These are phyloP conservation scores for Gymnopilus dilepis DNA, from an alignment of 768 basidiomycete species.

Conservation along the genomic window DNA sequence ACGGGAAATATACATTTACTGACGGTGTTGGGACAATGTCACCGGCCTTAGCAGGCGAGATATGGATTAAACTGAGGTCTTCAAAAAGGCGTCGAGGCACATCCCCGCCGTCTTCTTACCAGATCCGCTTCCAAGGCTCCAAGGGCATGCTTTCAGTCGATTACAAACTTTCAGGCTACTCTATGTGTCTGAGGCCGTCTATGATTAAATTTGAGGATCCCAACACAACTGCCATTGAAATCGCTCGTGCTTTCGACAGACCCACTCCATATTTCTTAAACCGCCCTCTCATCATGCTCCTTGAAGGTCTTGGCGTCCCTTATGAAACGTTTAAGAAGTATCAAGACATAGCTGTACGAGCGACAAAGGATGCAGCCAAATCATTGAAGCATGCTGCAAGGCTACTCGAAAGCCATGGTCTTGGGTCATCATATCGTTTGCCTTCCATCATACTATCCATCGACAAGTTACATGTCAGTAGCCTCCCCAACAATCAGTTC, in stretches of 20 bases:
- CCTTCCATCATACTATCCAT: constrained; percentile 56
- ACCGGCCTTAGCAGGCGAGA: constrained; percentile 52
- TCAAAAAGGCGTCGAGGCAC: constrained; percentile 39
- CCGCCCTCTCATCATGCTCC: constrained; percentile 70
- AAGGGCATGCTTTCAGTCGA: constrained; percentile 72
- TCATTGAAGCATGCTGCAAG: constrained; percentile 51
- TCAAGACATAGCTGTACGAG: constrained; percentile 56
- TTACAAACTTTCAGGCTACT: constrained; percentile 51
- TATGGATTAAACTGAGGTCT: constrained; percentile 47
- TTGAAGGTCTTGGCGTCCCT: constrained; percentile 62
- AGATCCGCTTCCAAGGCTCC: constrained; percentile 66
- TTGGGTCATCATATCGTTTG: constrained; percentile 61
- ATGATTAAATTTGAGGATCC: constrained; percentile 73
- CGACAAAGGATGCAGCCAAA: constrained; percentile 47
- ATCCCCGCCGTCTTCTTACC: constrained; percentile 54
- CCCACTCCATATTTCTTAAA: constrained; percentile 65
- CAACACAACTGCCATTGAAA: constrained; percentile 55
- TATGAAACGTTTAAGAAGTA: constrained; percentile 56
- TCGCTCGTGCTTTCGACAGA: constrained; percentile 66
- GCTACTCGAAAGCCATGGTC: constrained; percentile 60
- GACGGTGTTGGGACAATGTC: constrained; percentile 77
- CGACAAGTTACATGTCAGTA: constrained; percentile 49
- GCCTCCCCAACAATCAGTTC: constrained; percentile 46
- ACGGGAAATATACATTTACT: constrained; percentile 57
- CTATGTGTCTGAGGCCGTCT: constrained; percentile 57